Evolutionary conservation across 441 rosid genomes (phyloP), one percentile per base, ranked within the genome.

Genomic region (Caryocar brasiliense): DNA sequence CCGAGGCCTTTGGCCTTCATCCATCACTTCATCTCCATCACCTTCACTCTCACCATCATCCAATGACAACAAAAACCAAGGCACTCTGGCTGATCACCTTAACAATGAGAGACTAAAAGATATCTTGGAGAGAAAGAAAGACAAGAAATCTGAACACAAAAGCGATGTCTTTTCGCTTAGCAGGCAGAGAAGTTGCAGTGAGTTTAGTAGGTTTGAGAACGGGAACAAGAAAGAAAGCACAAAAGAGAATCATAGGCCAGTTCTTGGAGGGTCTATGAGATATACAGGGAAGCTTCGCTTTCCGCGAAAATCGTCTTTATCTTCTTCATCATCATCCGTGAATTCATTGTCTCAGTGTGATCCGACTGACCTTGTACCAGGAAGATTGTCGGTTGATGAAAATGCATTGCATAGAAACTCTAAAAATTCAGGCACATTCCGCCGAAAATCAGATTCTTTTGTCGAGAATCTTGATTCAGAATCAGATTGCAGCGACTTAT

Each of bases 311-410:
- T 40, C 56, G 2, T 47, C 70, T 0, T 21, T 67, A 1, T 37
- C 72, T 2, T 50, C 66, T 0, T 36, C 56, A 7, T 47, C 69
- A 0, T 68, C 62, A 22, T 68, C 64, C 0, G 42, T 54, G 0
- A 37, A 30, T 24, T 6, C 52, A 5, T 37, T 19, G 0, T 27
- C 40, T 7, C 19, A 35, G 10, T 58, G 44, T 45, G n/a, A n/a
- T n/a, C n/a, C n/a, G n/a, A 29, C 68, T 13, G 46, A 17, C 33
- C 23, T 73, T 20, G 58, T 72, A 15, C 78, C 91, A 1, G 82
- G 80, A 52, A 82, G 96, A 47, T 65, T 68, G 32, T 85, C 94
- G 1, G 78, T 79, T 36, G 91, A 87, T 51, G 94, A 74, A 61
- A 72, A 66, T 45, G 70, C 65, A 5, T 67, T 81, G 13, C 59